Base-by-base conservation (phyloP, 2,329 filamentous ascomycete species). In the Curvularia verruculosa region DNA sequence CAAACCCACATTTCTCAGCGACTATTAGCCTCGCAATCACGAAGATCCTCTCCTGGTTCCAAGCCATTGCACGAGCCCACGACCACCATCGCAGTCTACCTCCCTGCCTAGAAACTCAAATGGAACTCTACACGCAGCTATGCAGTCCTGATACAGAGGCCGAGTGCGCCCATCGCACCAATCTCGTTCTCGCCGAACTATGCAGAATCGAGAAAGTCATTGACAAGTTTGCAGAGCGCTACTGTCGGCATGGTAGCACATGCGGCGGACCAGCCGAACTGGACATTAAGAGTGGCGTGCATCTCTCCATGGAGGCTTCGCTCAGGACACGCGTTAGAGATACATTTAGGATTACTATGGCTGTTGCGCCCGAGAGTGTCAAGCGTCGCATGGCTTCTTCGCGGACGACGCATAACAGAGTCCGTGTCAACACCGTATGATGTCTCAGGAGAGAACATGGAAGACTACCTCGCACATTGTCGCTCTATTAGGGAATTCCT, bases 41-140 rank as follows among this genome's bases (percentile, higher is more conserved):
- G 36, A 75, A 75, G 52, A 70, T 76, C 23, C 67, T 76, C n/a
- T 70, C 71, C 1, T 75, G 71, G 72, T 75, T 74, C 52, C 71
- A 75, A 54, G 71, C 70, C 8, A 67, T 75, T 39, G 72, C 72
- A 12, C 67, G 72, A 9, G 59, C 63, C 6, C 67, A 65, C 44
- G 57, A 63, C 18, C 58, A 65, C 18, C 58, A 65, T 18, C 52
- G 59, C 43, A 56, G 54, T 5, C 43, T 45, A 8, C 26, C 18
- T 7, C 60, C 60, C 12, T 44, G 64, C 0, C 54, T 63, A 44
- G 66, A 64, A 52, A 71, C 71, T 9, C 68, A 64, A 21, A 66
- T 71, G 60, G 71, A 75, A 39, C 54, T 60, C 0, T 72, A 73
- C 54, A 67, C 57, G 1, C 67, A 68, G 34, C 71, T 65, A 10